Base-by-base conservation (phyloP, 495 filamentous ascomycete species). In the Penicillium arizonense region DNA sequence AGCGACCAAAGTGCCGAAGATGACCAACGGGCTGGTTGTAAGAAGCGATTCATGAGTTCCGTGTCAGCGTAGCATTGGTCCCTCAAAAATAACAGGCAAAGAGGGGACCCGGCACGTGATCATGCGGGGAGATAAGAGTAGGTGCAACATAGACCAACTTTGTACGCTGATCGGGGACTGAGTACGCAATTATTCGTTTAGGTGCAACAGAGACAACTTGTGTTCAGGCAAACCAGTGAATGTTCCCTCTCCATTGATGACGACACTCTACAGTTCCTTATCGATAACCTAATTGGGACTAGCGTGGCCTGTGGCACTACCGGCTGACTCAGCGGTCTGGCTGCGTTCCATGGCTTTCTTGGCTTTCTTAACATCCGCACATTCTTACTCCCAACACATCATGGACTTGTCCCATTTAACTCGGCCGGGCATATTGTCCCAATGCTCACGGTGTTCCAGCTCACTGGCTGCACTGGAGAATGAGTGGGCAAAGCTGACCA, bases 391-490 rank as follows among this genome's bases (percentile, higher is more conserved):
- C 14, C 32, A 5, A 24, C 16, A 43, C 44, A 68, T n/a, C 28
- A 75, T 75, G 73, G 72, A 72, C 56, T 56, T 77, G 11, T 61
- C 67, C 35, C 59, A 56, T 47, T 63, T 76, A 4, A 73, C 69
- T 16, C 64, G 73, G 18, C 73, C 75, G 5, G 71, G 72, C 23
- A 70, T 77, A 5, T 47, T 75, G 10, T 70, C 68, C 44, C 72
- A 74, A 55, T 77, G 75, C 52, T 61, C 63, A 20, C 65, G 72
- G 35, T 77, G 75, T 53, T 75, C 72, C 21, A 77, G 75, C 55
- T 75, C 75, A 18, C 63, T 77, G 47, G 75, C 75, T 1, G 75
- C 65, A 12, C 63, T 76, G 36, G 75, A 77, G 62, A 77, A 77
- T 45, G 75, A 77, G 53, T 77, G 75, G 75, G 72, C 69, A 9